phyloP scores from a whole-genome alignment of 2,329 filamentous ascomycete species.

The Curvularia spicifera region DNA sequence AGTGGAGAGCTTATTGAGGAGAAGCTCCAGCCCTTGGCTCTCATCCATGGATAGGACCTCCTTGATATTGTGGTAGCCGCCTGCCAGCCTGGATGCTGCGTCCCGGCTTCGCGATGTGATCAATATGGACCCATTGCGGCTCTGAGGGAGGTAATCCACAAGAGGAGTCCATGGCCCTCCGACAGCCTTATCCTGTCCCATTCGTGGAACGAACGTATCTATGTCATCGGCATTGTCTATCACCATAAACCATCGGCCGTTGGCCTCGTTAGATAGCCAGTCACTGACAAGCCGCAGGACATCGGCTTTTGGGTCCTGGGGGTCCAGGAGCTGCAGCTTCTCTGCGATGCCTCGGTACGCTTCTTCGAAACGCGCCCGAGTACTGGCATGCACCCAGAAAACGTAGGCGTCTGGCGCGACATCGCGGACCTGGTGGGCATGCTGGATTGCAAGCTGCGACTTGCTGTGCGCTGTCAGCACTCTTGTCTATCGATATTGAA shows the following conservation, averaged over 20 bases:
- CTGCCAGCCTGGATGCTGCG: conserved; percentile 8
- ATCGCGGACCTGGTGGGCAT: background rate
- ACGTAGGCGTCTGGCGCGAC: background rate
- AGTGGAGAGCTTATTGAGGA: background rate
- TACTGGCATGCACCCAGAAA: background rate
- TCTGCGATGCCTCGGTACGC: background rate
- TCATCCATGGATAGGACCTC: background rate
- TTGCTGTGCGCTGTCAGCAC: background rate
- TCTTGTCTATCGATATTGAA: background rate
- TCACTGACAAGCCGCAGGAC: background rate
- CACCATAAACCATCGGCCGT: background rate
- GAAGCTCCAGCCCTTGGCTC: background rate
- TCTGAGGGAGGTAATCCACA: conserved; percentile 18
- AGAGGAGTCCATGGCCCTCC: background rate
- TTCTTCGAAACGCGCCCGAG: background rate
- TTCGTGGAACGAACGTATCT: background rate
- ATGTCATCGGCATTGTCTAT: background rate
- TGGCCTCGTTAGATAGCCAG: background rate
- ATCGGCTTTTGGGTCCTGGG: background rate
- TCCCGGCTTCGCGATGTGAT: conserved; percentile 21
- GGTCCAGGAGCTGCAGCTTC: background rate
- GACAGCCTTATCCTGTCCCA: background rate
- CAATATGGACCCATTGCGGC: conserved; percentile 16
- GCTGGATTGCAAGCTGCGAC: background rate
- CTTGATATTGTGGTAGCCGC: background rate